Conservation (phyloP, 805 yeast genomes). For the Phaffomyces opuntiae region DNA sequence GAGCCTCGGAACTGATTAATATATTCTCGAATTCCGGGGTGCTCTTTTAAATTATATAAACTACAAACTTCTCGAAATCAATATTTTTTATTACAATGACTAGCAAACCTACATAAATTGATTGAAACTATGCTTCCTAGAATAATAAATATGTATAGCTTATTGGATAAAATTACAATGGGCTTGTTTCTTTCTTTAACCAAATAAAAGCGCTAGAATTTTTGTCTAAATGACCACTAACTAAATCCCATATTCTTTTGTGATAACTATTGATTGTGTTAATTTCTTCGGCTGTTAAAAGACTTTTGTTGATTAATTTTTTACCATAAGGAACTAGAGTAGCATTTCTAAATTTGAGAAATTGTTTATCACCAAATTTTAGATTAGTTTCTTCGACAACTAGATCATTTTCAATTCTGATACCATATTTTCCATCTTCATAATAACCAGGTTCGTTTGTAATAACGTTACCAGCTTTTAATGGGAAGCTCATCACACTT, state of each 20-base stretch:
- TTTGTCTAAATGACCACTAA: conserved; percentile 45
- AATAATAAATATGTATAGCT: not conserved
- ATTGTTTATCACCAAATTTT: conserved; percentile 49
- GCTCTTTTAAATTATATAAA: no score
- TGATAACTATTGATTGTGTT: conserved; percentile 68
- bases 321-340: conserved; percentile 83
- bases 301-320: conserved; percentile 53
- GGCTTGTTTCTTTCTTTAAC: conserved; percentile 53
- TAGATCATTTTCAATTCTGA: conserved; percentile 82
- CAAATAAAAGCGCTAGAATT: conserved; percentile 60
- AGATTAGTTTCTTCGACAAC: conserved; percentile 38
- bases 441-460: conserved; percentile 96
- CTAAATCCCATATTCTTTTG: conserved; percentile 41
- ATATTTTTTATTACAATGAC: no score
- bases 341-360: conserved; percentile 71
- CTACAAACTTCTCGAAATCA: no score
- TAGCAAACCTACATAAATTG: no score
- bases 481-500: conserved; percentile 42
- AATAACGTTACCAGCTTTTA: conserved; percentile 62
- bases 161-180: not conserved
- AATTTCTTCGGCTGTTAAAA: conserved; percentile 57
- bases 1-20: not conserved
- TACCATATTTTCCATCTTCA: conserved; percentile 83
- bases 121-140: no score
- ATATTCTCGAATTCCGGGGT: not conserved